These are phyloP conservation scores for Leccinum imitatum DNA, from an alignment of 768 basidiomycete genomes.

Conservation along the genomic window DNA sequence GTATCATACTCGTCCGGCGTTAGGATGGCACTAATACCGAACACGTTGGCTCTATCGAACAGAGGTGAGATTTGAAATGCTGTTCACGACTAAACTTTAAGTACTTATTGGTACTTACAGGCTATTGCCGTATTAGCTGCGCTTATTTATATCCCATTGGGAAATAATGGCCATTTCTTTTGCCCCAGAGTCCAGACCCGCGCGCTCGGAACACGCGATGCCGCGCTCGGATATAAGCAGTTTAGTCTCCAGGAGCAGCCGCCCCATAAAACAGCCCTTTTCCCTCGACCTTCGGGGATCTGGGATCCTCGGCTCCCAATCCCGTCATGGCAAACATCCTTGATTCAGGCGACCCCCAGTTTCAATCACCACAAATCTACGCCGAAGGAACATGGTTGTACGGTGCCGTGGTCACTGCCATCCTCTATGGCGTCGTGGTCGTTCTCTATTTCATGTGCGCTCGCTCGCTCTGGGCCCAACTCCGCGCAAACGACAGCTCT, in stretches of 20 bases:
- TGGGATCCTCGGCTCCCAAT: background rate
- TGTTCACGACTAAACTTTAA: background rate
- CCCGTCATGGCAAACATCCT: conserved; percentile 17
- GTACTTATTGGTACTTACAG: background rate
- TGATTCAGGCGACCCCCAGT: conserved; percentile 5
- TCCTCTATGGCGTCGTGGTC: conserved; percentile 30
- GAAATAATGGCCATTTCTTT: background rate
- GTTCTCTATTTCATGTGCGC: conserved; percentile 28
- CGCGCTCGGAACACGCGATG: background rate
- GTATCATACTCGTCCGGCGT: background rate
- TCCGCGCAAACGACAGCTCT: conserved; percentile 9
- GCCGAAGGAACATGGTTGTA: conserved; percentile 32
- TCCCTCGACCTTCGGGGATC: conserved; percentile 1
- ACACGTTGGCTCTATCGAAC: background rate
- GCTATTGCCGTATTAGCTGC: background rate
- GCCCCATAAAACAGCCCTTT: background rate
- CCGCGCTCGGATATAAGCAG: conserved; percentile 5
- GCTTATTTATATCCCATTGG: background rate
- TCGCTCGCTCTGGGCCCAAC: conserved; percentile 27
- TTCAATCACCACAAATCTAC: conserved; percentile 16
- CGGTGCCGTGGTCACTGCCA: conserved; percentile 28
- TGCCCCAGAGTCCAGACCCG: background rate
- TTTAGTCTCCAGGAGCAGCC: background rate
- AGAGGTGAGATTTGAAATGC: background rate
- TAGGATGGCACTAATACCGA: background rate